phyloP scores from a whole-genome alignment of 345 rosid genomes.

The Syzygium aromaticum region DNA sequence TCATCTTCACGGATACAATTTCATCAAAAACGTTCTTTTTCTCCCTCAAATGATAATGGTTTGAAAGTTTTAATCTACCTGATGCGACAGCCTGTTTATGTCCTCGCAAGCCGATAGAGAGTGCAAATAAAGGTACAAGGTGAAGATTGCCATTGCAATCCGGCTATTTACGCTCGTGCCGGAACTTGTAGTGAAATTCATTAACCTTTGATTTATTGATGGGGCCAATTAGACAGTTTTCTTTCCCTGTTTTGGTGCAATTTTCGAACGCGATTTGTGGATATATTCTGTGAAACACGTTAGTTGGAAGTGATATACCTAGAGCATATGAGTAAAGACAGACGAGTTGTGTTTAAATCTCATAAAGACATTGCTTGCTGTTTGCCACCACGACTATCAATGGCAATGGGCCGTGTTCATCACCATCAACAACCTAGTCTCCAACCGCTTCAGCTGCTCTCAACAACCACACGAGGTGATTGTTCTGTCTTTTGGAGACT shows the following conservation, averaged over 20 bases:
- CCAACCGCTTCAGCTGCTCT: background rate
- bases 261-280: background rate
- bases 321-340: background rate
- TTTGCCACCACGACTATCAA: background rate
- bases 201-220: background rate
- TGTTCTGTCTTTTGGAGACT: background rate
- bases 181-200: background rate
- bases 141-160: background rate
- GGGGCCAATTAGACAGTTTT: background rate
- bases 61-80: background rate
- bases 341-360: background rate
- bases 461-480: background rate
- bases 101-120: background rate
- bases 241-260: background rate
- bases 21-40: background rate
- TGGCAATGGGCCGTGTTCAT: background rate
- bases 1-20: background rate
- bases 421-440: background rate
- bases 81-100: background rate
- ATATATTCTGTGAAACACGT: background rate
- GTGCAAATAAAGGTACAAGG: background rate
- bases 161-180: background rate
- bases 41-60: background rate
- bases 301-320: background rate
- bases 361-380: background rate